phyloP scores from a whole-genome alignment of 1,284 basidiomycete genomes.

The Takashimella koratensis region DNA sequence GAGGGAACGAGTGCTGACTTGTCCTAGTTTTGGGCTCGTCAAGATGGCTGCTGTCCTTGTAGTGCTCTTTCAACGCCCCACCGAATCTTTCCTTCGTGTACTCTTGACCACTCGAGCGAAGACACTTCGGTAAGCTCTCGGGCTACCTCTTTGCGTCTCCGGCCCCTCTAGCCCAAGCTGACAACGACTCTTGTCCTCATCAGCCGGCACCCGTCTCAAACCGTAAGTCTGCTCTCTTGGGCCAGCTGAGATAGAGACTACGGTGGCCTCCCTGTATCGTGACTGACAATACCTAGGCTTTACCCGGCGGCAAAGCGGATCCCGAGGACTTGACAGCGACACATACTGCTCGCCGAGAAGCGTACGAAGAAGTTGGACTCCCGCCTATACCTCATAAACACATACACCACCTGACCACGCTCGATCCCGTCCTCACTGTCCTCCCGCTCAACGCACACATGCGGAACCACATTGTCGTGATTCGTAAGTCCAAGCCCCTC shows the following conservation, averaged over 20 bases:
- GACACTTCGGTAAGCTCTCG: constrained; percentile 54
- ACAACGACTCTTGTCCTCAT: no score
- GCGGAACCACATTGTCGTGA: constrained; percentile 48
- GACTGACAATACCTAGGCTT: constrained; percentile 49
- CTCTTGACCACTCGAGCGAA: constrained; percentile 80
- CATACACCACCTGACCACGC: constrained; percentile 61
- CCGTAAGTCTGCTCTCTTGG: constrained; percentile 15
- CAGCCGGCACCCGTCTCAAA: constrained; percentile 39
- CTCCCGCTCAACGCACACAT: constrained; percentile 54
- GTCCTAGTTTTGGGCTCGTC: constrained; percentile 36
- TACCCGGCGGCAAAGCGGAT: constrained; percentile 80
- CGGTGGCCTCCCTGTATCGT: no score
- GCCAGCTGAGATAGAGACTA: background rate
- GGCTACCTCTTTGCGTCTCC: background rate
- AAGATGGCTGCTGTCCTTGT: constrained; percentile 68
- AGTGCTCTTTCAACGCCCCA: constrained; percentile 65
- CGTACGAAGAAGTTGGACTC: constrained; percentile 72
- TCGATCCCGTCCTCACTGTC: constrained; percentile 72
- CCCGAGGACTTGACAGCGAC: constrained; percentile 60
- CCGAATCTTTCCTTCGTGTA: constrained; percentile 59
- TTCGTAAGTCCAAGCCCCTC: constrained; percentile 33
- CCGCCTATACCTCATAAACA: constrained; percentile 56
- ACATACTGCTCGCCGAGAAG: constrained; percentile 72
- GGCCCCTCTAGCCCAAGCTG: background rate
- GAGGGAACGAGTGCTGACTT: background rate